Evolutionary conservation across 2,329 filamentous ascomycete genomes (phyloP).

Genomic region (Aureobasidium mangrovei): DNA sequence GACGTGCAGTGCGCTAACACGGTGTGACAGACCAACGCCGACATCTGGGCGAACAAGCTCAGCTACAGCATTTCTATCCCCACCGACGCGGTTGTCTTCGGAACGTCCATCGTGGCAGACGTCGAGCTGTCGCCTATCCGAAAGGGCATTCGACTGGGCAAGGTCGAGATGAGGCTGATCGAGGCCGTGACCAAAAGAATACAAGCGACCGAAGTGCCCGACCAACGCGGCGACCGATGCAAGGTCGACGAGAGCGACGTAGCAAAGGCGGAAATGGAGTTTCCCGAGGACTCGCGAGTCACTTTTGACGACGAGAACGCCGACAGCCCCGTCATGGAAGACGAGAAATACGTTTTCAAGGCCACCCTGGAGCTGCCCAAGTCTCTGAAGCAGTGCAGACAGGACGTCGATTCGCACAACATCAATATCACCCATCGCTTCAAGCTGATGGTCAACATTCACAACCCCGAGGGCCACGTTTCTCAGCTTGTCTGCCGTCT

Average conservation of each 20-base stretch:
- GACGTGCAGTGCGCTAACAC: constrained; percentile 14
- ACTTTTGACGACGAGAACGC: constrained; percentile 30
- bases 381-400: constrained; percentile 71
- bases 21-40: constrained; percentile 61
- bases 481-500: constrained; percentile 89
- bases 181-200: constrained; percentile 56
- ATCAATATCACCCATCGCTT: constrained; percentile 92
- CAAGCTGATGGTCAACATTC: constrained; percentile 80
- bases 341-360: constrained; percentile 53
- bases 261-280: constrained; percentile 31
- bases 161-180: constrained; percentile 68
- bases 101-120: constrained; percentile 73
- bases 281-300: constrained; percentile 28
- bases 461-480: constrained; percentile 89
- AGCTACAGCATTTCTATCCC: constrained; percentile 92
- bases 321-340: constrained; percentile 32
- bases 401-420: constrained; percentile 79
- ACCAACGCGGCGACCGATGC: constrained; percentile 24
- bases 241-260: constrained; percentile 31
- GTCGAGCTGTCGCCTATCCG: constrained; percentile 81
- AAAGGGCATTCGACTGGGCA: constrained; percentile 80
- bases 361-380: constrained; percentile 63
- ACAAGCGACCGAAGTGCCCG: constrained; percentile 26
- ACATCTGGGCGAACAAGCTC: constrained; percentile 95
- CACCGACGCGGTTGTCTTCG: constrained; percentile 89